Conservation (phyloP, 2,329 filamentous ascomycete species). For the Plenodomus biglobosus region DNA sequence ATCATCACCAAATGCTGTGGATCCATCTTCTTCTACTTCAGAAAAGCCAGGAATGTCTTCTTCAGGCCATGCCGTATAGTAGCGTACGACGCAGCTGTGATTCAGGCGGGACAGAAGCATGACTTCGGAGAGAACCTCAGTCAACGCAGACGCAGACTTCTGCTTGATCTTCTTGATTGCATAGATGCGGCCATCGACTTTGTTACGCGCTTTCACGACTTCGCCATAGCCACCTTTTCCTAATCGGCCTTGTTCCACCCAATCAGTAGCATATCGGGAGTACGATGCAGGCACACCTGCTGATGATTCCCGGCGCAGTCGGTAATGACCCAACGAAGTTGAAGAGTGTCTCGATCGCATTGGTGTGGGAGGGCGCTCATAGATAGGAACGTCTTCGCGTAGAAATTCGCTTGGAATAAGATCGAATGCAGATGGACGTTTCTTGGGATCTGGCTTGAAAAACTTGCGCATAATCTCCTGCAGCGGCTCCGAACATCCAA, state of each 20-base stretch:
- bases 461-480: conserved; percentile 80
- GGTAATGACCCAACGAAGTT: conserved; percentile 37
- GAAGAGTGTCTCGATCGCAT: conserved; percentile 43
- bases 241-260: conserved; percentile 82
- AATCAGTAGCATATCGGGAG: conserved; percentile 85
- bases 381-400: conserved; percentile 52
- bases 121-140: conserved; percentile 81
- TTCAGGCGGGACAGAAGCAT: conserved; percentile 89
- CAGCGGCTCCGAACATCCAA: conserved; percentile 72
- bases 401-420: conserved; percentile 61
- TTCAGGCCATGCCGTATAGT: conserved; percentile 95
- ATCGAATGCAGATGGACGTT: conserved; percentile 79
- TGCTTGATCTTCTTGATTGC: conserved; percentile 96
- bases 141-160: conserved; percentile 71
- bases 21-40: conserved; percentile 38
- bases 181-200: conserved; percentile 89
- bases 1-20: conserved; percentile 30
- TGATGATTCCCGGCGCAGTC: conserved; percentile 42
- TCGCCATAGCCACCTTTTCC: conserved; percentile 96
- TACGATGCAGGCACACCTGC: conserved; percentile 44
- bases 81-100: conserved; percentile 83
- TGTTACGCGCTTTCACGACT: conserved; percentile 92
- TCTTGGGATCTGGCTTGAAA: conserved; percentile 82
- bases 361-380: conserved; percentile 38
- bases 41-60: conserved; percentile 56